Base-by-base conservation (phyloP, 73 alveolate species). In the Symbiodinium pilosum region DNA sequence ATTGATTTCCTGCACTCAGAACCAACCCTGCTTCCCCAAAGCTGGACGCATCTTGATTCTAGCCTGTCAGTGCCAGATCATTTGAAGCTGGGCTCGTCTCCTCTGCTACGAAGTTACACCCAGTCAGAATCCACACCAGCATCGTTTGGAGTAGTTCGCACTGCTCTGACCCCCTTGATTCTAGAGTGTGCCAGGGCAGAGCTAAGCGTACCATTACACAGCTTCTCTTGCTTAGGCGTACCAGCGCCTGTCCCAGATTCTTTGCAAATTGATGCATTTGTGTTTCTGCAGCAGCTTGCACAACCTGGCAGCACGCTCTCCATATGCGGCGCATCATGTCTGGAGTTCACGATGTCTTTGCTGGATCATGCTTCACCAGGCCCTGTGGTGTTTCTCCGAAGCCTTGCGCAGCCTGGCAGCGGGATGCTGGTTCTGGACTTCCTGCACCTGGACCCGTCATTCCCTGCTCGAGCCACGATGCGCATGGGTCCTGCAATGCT, bases 151-250 rank as follows among this genome's bases (percentile, higher is more conserved):
- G 32, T 4, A 4, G 40, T 26, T 9, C 9, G 71, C 64, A 26
- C 36, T 20, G 98, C 26, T 41, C 83, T 42, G 0, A 3, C 41
- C 38, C 30, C 54, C 44, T 59, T n/a, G 83, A 11, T 38, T 28
- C n/a, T 77, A 43, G 98, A 93, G 71, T 32, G 18, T 34, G 98
- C 44, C 85, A 88, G 44, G 11, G 64, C 44, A 1, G 98, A 44
- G 47, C 68, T 51, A 32, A 5, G 40, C 43, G 32, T 43, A 30
- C 68, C 38, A 30, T 7, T 51, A 36, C 91, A 68, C 28, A 47
- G 85, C 54, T 9, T 34, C 28, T 40, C 71, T 1, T 43, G n/a
- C 32, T 18, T 28, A 40, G 98, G 93, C 26, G 41, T 38, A 12
- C 32, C 40, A 5, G 21, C 43, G 77, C 36, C 56, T 8, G 68